Base-by-base conservation (phyloP, 2,329 filamentous ascomycete species). In the Clarireedia hainanense region DNA sequence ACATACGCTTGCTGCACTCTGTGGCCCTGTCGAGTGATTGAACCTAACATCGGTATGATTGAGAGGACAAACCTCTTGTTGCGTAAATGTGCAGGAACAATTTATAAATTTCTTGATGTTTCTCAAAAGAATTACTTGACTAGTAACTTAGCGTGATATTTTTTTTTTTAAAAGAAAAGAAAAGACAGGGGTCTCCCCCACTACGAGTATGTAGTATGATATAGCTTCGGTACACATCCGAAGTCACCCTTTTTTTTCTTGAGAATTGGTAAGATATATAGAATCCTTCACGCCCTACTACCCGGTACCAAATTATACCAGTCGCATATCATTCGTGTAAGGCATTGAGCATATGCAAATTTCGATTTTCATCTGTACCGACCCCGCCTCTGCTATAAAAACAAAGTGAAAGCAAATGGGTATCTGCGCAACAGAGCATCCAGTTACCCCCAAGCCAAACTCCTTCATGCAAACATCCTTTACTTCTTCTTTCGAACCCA, bases 41-140 rank as follows among this genome's bases (percentile, higher is more conserved):
- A 60, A n/a, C 60, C 47, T 40, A 65, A 63, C 65, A 67, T 67
- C 5, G 23, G 42, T 39, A 46, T 12, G 15, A n/a, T 56, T 39
- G 14, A 47, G 23, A 27, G 30, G 23, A 37, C 12, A 40, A 39
- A 34, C 23, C 40, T 56, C 46, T 50, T 45, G 15, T 15, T 47
- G 15, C 30, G 30, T 34, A 12, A 10, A 34, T 9, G 30, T 14
- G 30, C 30, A 34, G 30, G 12, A 34, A 34, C 12, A 34, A 34
- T 34, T 34, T 34, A 12, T 1, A 34, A 12, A 12, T 34, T 34
- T 34, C 30, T 12, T 34, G 30, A 34, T 4, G 30, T 12, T 4
- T 34, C 30, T 34, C 12, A 34, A 12, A 9, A 34, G 10, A 34
- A 34, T 34, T 34, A 34, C 12, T 14, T 34, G 20, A 20, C 20